phyloP scores from a whole-genome alignment of 192 early-diverging fungal species.

The Kappamyces sp. region DNA sequence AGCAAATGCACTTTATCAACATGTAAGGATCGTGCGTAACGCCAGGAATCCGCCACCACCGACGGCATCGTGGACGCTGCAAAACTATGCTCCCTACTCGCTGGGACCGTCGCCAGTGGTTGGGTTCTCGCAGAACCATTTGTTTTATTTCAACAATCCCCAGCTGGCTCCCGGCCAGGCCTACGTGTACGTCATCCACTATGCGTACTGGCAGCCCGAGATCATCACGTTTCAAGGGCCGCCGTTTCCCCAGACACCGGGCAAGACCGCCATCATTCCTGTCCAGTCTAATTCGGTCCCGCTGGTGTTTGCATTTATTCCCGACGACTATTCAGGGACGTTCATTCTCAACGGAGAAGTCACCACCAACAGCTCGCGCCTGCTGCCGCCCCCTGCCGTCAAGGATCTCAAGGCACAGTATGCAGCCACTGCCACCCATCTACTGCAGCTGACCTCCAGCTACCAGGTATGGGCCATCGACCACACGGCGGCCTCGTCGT shows the following conservation, averaged over 20 bases:
- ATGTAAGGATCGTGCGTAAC: not conserved
- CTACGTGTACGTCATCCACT: conserved; percentile 3
- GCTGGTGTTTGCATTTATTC: conserved; percentile 2
- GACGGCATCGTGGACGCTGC: not conserved
- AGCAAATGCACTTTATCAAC: not conserved
- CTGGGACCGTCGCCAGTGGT: not conserved
- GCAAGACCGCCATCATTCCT: conserved; percentile 1
- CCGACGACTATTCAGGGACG: not conserved
- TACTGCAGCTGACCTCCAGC: not conserved
- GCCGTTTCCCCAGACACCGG: not conserved
- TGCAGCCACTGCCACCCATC: not conserved
- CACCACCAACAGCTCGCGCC: not conserved
- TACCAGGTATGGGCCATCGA: not conserved
- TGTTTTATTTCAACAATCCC: conserved; percentile 6
- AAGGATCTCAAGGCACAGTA: not conserved
- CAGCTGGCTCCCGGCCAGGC: not conserved
- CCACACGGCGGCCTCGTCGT: too few species aligned
- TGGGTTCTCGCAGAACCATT: conserved; percentile 1
- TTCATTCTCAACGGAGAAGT: not conserved
- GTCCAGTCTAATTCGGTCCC: not conserved
- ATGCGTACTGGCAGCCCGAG: conserved; percentile 1
- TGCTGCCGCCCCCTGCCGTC: not conserved
- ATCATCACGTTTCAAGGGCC: not conserved
- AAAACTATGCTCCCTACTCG: not conserved
- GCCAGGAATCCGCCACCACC: too few species aligned